Percentiles rank a stretch among this genome's conserved stretches.
Evolutionary conservation across 2,329 filamentous ascomycete genomes (phyloP).

Genomic region (Ophiostoma ips): DNA sequence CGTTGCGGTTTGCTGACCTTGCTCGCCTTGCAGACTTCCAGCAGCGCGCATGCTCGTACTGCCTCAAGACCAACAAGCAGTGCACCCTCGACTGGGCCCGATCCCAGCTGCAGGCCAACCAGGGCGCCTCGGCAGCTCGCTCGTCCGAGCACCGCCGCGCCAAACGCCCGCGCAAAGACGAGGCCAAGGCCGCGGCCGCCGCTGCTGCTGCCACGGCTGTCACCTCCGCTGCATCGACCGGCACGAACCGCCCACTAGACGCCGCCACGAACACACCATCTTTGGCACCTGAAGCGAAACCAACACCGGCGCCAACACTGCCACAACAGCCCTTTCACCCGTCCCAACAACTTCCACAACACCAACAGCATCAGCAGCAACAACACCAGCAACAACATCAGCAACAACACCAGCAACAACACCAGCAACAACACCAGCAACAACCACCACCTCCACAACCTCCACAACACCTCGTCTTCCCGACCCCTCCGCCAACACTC

Average conservation of each 20-base stretch:
- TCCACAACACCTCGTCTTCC: background rate
- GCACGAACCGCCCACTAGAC: no score
- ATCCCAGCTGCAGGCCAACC: conserved; percentile 11
- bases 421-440: background rate
- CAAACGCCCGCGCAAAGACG: conserved; percentile 7
- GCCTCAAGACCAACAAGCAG: conserved; percentile 15
- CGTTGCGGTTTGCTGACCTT: no score
- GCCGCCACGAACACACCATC: background rate
- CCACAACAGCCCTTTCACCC: background rate
- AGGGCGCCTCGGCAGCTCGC: conserved; percentile 1
- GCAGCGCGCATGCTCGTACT: conserved; percentile 14
- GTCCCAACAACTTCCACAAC: background rate
- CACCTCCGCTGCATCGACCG: no score
- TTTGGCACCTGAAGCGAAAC: background rate
- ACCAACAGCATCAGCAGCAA: background rate
- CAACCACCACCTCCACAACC: background rate
- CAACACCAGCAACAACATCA: background rate
- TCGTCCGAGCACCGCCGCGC: conserved; percentile 5
- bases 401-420: background rate
- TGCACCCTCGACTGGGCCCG: conserved; percentile 17
- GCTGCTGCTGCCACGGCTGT: background rate
- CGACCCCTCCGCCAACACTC: conserved; percentile 3
- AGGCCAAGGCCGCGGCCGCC: background rate
- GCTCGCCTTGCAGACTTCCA: conserved; percentile 1
- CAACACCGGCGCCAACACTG: background rate